phyloP scores from a whole-genome alignment of 495 filamentous ascomycete species.

The Opeltia flavorubescens region DNA sequence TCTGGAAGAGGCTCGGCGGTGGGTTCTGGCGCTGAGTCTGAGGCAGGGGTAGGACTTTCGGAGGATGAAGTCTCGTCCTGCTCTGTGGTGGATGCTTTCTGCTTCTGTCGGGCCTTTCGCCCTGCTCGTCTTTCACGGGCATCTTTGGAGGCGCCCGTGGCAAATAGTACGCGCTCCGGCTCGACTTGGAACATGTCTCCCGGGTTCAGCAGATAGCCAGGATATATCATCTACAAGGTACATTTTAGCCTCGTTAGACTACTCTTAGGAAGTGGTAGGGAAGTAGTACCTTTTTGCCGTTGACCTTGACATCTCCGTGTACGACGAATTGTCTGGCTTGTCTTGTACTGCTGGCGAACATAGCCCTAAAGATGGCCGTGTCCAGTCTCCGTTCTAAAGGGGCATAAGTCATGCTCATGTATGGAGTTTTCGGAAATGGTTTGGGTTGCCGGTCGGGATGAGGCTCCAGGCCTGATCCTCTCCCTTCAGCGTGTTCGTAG shows the following conservation, averaged over 20 bases:
- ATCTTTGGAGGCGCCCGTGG: constrained; percentile 62
- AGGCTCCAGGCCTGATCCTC: constrained; percentile 55
- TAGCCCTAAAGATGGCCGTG: constrained; percentile 75
- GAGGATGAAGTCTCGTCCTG: constrained; percentile 12
- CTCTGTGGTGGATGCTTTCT: constrained; percentile 16
- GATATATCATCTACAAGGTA: constrained; percentile 63
- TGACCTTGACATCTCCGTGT: constrained; percentile 87
- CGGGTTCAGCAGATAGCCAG: constrained; percentile 89
- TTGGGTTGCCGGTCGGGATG: constrained; percentile 9
- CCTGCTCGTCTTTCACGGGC: constrained; percentile 30
- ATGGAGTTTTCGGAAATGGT: constrained; percentile 43
- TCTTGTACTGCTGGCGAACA: constrained; percentile 89
- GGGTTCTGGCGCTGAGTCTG: constrained; percentile 4
- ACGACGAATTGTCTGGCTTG: constrained; percentile 91
- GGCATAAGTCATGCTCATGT: constrained; percentile 84
- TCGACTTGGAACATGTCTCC: constrained; percentile 97
- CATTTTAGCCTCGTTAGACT: constrained; percentile 1
- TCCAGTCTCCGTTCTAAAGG: constrained; percentile 84
- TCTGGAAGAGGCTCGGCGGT: not conserved
- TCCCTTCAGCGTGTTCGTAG: constrained; percentile 61
- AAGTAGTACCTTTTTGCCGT: constrained; percentile 69
- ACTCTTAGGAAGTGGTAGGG: not conserved
- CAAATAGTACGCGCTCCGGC: constrained; percentile 69
- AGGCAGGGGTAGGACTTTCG: constrained; percentile 9
- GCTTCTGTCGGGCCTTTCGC: constrained; percentile 18